phyloP scores from a whole-genome alignment of 257 asterid genomes.

The Ligustrum vulgare region DNA sequence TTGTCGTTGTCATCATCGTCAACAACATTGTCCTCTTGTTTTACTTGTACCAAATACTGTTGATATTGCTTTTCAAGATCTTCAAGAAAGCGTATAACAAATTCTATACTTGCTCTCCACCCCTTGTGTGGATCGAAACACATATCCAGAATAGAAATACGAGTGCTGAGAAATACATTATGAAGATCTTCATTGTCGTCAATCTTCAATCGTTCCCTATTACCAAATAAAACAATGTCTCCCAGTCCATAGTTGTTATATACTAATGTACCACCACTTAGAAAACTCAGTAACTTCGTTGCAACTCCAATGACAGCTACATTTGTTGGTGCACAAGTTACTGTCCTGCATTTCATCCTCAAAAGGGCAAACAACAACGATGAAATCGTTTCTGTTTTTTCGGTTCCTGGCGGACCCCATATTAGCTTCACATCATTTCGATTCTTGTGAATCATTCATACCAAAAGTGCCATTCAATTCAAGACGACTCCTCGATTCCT shows the following conservation, averaged over 20 bases:
- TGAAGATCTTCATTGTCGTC: conserved; percentile 48
- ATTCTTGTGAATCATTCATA: conserved; percentile 53
- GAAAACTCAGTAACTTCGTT: conserved; percentile 41
- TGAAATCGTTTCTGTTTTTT: conserved; percentile 62
- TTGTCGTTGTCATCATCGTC: too few species aligned
- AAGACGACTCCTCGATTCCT: not conserved
- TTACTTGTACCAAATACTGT: conserved; percentile 27
- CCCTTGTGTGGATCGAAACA: conserved; percentile 53
- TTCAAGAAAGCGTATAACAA: conserved; percentile 48
- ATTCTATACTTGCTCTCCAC: conserved; percentile 41
- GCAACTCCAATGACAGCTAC: conserved; percentile 53
- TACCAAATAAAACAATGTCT: conserved; percentile 66
- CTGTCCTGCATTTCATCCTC: conserved; percentile 43
- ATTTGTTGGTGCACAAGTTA: conserved; percentile 76
- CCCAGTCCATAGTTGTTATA: conserved; percentile 64
- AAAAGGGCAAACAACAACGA: conserved; percentile 41
- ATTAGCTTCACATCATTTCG: conserved; percentile 44
- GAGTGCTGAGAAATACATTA: conserved; percentile 61
- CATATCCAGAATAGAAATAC: conserved; percentile 31
- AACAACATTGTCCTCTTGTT: not conserved
- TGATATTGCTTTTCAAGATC: conserved; percentile 41
- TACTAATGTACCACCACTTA: conserved; percentile 28
- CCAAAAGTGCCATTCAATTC: conserved; percentile 14
- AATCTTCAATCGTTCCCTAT: conserved; percentile 57
- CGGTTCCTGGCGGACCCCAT: conserved; percentile 94